Conservation (phyloP, 148 eudicot genomes). For the Camellia sinensis region DNA sequence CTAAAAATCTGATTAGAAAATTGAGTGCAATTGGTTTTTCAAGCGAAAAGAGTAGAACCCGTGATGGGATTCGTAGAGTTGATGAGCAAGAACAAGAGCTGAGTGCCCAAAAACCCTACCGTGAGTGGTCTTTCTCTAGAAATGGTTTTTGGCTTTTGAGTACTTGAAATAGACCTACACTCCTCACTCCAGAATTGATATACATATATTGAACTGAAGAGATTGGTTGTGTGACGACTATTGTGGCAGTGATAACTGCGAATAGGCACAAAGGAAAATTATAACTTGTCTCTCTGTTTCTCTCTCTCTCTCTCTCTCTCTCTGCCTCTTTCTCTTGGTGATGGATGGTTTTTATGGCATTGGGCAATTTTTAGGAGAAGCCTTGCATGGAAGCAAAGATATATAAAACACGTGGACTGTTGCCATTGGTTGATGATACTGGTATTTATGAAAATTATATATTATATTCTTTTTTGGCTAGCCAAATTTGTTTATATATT, state of each 20-base stretch:
- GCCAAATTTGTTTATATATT: no score
- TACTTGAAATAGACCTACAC: not conserved
- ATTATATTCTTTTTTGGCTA: not conserved
- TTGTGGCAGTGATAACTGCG: not conserved
- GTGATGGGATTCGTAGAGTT: not conserved
- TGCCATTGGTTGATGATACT: not conserved
- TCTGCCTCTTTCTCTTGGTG: not conserved
- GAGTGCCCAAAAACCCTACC: not conserved
- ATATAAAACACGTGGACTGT: slow-evolving; percentile 8
- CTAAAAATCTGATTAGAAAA: not conserved
- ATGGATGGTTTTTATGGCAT: not conserved
- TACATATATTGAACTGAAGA: not conserved
- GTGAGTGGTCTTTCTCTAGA: not conserved
- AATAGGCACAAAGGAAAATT: not conserved
- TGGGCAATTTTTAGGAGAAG: not conserved
- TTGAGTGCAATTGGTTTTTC: not conserved
- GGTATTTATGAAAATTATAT: no score
- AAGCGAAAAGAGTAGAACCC: slow-evolving; percentile 9
- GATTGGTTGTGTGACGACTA: slow-evolving; percentile 5
- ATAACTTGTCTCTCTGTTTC: slow-evolving; percentile 6
- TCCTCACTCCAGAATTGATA: not conserved
- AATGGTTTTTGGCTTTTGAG: not conserved
- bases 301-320: slow-evolving; percentile 8
- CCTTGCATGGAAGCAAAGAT: slow-evolving; percentile 19
- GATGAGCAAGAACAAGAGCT: slow-evolving; percentile 22